A percentile compares a stretch with the other conserved stretches of the same genome.
These are phyloP conservation scores for Candida methanosorbosa DNA, from an alignment of 805 yeast species.

Conservation along the genomic window DNA sequence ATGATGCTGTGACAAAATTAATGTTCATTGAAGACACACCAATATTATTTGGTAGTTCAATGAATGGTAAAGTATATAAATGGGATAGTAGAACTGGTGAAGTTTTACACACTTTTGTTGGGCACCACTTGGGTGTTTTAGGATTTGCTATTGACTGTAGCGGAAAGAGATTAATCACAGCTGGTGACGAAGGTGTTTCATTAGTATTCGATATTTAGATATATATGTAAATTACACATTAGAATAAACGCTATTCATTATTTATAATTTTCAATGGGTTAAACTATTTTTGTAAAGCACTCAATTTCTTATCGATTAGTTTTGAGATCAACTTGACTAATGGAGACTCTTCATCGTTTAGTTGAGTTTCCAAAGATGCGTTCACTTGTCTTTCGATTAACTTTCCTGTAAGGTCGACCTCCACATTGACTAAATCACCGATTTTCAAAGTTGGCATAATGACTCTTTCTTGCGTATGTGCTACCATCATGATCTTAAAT, in stretches of 20 bases:
- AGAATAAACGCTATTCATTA: neutral
- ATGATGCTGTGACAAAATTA: conserved; percentile 81
- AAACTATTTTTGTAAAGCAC: conserved; percentile 2
- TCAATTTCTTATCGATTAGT: conserved; percentile 36
- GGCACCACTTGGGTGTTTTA: conserved; percentile 90
- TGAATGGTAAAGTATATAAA: conserved; percentile 79
- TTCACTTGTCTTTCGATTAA: conserved; percentile 80
- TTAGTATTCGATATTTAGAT: conserved; percentile 39
- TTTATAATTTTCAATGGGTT: neutral
- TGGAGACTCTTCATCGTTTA: conserved; percentile 37
- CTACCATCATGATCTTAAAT: conserved; percentile 85
- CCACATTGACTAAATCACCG: conserved; percentile 74
- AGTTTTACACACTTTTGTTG: conserved; percentile 69
- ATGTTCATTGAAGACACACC: conserved; percentile 48
- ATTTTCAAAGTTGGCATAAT: conserved; percentile 54
- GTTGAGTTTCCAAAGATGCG: conserved; percentile 44
- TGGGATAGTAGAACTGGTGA: conserved; percentile 88
- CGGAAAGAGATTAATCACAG: conserved; percentile 72
- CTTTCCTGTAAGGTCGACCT: conserved; percentile 93
- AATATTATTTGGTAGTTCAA: conserved; percentile 57
- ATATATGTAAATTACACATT: neutral
- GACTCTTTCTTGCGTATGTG: conserved; percentile 81
- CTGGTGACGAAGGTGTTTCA: conserved; percentile 96
- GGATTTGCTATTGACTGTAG: conserved; percentile 67
- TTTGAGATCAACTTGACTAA: conserved; percentile 40